A percentile compares a stretch with the other conserved stretches of the same genome.
Evolutionary conservation across 2,329 filamentous ascomycete species (phyloP).

Genomic region (Pseudogymnoascus sp.): DNA sequence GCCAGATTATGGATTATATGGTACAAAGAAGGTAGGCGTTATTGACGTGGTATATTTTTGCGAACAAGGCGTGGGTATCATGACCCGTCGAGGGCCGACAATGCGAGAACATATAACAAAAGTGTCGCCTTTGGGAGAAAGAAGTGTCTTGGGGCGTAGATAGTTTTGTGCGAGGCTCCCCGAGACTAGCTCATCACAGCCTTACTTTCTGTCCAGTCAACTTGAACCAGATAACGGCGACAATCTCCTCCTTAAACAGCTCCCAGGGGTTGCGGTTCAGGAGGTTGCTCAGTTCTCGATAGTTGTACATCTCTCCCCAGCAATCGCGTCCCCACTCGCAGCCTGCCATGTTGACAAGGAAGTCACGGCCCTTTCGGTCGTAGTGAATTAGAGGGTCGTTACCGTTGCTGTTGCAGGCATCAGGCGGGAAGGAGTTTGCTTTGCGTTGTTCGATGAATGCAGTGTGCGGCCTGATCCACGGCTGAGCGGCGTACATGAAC

Average conservation of each 20-base stretch:
- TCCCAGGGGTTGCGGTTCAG: constrained; percentile 82
- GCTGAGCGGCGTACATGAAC: constrained; percentile 82
- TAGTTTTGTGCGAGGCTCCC: background rate
- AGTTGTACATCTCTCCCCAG: constrained; percentile 96
- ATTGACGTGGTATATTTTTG: constrained; percentile 6
- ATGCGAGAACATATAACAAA: constrained; percentile 10
- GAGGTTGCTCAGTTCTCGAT: constrained; percentile 81
- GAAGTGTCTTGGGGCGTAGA: background rate
- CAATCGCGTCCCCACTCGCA: constrained; percentile 96
- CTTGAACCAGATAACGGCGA: constrained; percentile 56
- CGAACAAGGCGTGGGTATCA: constrained; percentile 11
- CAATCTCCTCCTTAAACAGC: constrained; percentile 58
- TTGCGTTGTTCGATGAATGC: constrained; percentile 85
- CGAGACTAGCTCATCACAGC: constrained; percentile 18
- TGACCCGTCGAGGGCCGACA: background rate
- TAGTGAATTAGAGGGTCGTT: constrained; percentile 80
- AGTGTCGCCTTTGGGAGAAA: background rate
- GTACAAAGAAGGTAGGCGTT: constrained; percentile 9
- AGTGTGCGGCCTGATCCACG: constrained; percentile 83
- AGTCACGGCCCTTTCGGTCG: constrained; percentile 74
- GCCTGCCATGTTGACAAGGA: constrained; percentile 96
- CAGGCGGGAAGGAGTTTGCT: constrained; percentile 89
- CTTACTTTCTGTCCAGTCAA: constrained; percentile 45
- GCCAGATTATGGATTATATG: constrained; percentile 11
- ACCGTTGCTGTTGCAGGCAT: constrained; percentile 74